phyloP scores from a whole-genome alignment of 1,284 basidiomycete species.

The Tylopilus microsporus region DNA sequence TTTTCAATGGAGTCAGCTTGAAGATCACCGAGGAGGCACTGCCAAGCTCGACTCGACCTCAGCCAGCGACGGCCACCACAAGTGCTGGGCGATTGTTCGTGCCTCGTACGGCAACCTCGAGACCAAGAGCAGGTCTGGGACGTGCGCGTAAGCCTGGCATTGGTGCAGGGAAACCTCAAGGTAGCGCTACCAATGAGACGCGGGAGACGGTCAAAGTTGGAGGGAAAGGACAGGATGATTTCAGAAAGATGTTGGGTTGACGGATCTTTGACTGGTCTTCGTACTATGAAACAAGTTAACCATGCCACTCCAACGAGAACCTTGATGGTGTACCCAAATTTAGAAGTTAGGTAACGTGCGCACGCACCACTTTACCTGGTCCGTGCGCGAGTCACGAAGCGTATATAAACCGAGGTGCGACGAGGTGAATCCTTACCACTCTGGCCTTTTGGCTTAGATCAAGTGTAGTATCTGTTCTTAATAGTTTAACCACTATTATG shows the following conservation, averaged over 20 bases:
- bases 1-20: constrained; percentile 58
- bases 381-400: constrained; percentile 13
- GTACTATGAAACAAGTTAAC: too few relatives aligned
- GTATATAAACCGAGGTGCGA: constrained; percentile 8
- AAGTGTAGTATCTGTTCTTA: constrained; percentile 72
- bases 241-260: constrained; percentile 64
- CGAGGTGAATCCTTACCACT: constrained; percentile 58
- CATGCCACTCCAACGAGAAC: neutral
- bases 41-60: constrained; percentile 22
- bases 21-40: constrained; percentile 52
- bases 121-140: constrained; percentile 67
- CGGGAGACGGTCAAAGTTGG: constrained; percentile 15
- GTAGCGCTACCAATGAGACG: constrained; percentile 16
- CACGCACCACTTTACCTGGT: constrained; percentile 7
- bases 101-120: constrained; percentile 57
- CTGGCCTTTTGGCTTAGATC: constrained; percentile 95
- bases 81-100: constrained; percentile 53
- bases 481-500: constrained; percentile 34
- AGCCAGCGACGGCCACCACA: constrained; percentile 37
- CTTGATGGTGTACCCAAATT: neutral
- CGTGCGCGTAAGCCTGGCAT: constrained; percentile 37
- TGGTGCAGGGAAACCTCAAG: constrained; percentile 19
- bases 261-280: neutral
- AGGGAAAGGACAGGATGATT: constrained; percentile 63
- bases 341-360: neutral